Evolutionary conservation across 768 basidiomycete species (phyloP), one percentile per base, ranked within the genome.

Genomic region (Phlegmacium glaucopus): DNA sequence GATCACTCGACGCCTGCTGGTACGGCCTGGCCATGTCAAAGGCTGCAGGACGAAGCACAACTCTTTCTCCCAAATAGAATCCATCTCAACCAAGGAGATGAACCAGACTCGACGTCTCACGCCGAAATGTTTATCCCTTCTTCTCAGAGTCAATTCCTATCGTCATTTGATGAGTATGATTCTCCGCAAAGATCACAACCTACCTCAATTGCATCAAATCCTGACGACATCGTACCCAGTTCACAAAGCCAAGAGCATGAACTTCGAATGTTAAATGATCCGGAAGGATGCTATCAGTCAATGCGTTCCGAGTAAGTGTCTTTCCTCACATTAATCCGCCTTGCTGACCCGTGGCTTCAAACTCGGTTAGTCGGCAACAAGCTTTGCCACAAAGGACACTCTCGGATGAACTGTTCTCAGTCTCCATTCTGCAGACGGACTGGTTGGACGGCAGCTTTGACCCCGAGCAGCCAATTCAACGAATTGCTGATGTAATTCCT

Each of bases 181-280:
- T 60, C 62, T 25, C 61, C 59, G 22, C 58, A 44, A 37, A 57
- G 53, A 45, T 44, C 51, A 39, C 47, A 39, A 34, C 39, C 47
- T 35, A 37, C 27, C 22, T 50, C 56, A 30, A 22, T 42, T 18
- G 18, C 50, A n/a, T 45, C 49, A 30, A 42, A 42, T 44, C 15
- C 46, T 11, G 57, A 59, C 11, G 69, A 71, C 41, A 42, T 63
- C 8, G 60, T 77, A n/a, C 72, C 70, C 12, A 77, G 72, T 47
- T 77, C 75, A 27, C 76, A 77, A 49, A 72, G 65, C 47, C 70
- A 74, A 41, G 75, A 78, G 49, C 50, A 51, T n/a, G 71, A 74
- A 42, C 52, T 72, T 18, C 53, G 35, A 17, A 50, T 61, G 6
- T 56, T 54, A 9, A 45, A 41, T 36, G 25, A 27, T 44, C 22